Percentiles rank a stretch among this genome's conserved stretches.
These are phyloP conservation scores for Aspergillaceae sp. DNA, from an alignment of 2,329 filamentous ascomycete genomes.

Conservation along the genomic window DNA sequence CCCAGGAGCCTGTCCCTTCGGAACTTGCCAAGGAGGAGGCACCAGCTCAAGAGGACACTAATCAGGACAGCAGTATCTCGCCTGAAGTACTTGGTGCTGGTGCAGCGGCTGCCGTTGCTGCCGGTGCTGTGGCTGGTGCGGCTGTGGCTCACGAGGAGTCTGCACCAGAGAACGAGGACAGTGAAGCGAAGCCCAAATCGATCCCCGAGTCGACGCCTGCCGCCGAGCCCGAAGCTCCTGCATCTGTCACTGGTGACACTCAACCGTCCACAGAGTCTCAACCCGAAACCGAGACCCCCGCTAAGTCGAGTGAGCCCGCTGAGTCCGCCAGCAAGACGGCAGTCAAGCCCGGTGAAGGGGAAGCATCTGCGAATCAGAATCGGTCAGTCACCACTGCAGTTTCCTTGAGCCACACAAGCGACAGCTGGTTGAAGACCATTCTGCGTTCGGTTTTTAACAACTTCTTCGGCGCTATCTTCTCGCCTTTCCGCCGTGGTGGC, in stretches of 20 bases:
- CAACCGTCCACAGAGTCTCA: constrained; percentile 10
- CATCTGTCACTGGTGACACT: too few species aligned
- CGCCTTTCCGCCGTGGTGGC: constrained; percentile 26
- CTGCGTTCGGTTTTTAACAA: constrained; percentile 33
- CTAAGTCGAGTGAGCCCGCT: constrained; percentile 4
- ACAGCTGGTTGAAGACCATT: constrained; percentile 34
- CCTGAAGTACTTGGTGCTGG: constrained; percentile 20
- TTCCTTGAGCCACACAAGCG: constrained; percentile 29
- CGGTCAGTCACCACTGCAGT: constrained; percentile 30
- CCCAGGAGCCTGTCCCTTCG: not conserved
- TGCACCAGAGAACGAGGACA: constrained; percentile 7
- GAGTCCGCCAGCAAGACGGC: constrained; percentile 6
- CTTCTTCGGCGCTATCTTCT: constrained; percentile 33
- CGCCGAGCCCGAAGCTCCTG: constrained; percentile 12
- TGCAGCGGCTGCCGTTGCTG: constrained; percentile 17
- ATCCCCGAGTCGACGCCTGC: constrained; percentile 11
- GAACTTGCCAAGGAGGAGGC: constrained; percentile 7
- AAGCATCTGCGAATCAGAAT: constrained; percentile 21
- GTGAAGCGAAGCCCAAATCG: constrained; percentile 5
- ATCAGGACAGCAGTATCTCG: constrained; percentile 11
- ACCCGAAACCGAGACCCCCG: constrained; percentile 6
- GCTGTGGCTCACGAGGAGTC: constrained; percentile 13
- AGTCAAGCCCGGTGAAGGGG: constrained; percentile 15
- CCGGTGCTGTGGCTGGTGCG: constrained; percentile 18
- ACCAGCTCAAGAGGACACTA: constrained; percentile 5